Evolutionary conservation across 139 green algal genomes (phyloP).

Genomic region (Prasinococcaceae sp.): DNA sequence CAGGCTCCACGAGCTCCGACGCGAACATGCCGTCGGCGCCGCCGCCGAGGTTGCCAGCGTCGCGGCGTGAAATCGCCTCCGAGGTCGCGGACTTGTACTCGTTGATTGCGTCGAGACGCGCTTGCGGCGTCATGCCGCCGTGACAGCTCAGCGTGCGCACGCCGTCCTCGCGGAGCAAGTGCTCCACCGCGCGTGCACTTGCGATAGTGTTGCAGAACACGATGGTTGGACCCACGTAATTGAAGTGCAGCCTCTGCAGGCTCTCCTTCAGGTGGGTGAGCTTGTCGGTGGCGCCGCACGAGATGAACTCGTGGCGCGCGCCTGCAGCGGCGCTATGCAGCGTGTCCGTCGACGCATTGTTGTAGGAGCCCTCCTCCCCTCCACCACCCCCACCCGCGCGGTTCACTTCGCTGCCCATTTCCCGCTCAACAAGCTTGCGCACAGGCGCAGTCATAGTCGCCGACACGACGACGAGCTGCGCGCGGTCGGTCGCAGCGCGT

Average conservation of each 20-base stretch:
- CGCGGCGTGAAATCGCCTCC: too few relatives aligned
- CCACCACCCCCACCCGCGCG: not conserved
- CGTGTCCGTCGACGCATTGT: not conserved
- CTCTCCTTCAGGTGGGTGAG: constrained; percentile 44
- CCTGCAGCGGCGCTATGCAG: constrained; percentile 60
- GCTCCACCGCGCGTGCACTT: constrained; percentile 60
- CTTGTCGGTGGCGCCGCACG: constrained; percentile 47
- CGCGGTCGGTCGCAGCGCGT: constrained; percentile 4
- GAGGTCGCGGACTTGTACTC: too few relatives aligned
- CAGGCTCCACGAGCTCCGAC: constrained; percentile 21
- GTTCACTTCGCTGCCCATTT: not conserved
- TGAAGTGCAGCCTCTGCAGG: too few relatives aligned
- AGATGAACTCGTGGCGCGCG: constrained; percentile 67
- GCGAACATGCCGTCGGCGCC: too few relatives aligned
- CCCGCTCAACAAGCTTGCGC: not conserved
- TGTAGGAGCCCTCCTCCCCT: not conserved
- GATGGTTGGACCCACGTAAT: too few relatives aligned
- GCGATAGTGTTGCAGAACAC: constrained; percentile 88
- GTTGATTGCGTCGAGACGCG: too few relatives aligned
- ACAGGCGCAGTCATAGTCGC: constrained; percentile 58
- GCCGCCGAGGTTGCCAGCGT: too few relatives aligned
- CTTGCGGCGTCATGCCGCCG: constrained; percentile 51
- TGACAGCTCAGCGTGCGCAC: constrained; percentile 76
- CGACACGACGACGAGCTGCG: constrained; percentile 65
- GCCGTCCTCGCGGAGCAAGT: constrained; percentile 51